Evolutionary conservation across 1,139 yeast genomes (phyloP), one percentile per base, ranked within the genome.

Genomic region (Diutina mesorugosa): DNA sequence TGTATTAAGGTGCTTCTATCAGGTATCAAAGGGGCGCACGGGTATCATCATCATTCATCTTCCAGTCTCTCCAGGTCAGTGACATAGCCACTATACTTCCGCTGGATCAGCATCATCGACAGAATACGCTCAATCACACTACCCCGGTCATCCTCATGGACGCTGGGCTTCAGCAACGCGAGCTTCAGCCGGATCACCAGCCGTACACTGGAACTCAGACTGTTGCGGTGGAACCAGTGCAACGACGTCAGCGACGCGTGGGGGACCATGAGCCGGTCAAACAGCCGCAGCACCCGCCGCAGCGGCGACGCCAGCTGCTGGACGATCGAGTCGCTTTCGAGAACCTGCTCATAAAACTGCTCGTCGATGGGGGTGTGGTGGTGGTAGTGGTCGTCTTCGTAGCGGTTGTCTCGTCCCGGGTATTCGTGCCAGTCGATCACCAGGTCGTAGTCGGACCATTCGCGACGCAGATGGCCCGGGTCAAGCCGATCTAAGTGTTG

Each of bases 141-240:
- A 8, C 38, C 51, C 14, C 8, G 16, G 21, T 50, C 53, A 18
- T 50, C 53, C 6, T 47, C 51, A 6, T 28, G 35, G n/a, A 5
- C 14, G 6, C 14, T 35, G 14, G 41, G 14, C n/a, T 47, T 47
- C 16, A 16, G n/a, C 8, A 50, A 18, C n/a, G 53, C 53, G 4
- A 50, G 28, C 28, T 16, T n/a, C 53, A 32, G 45, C n/a, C 53
- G 53, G 35, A 50, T 50, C 41, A 50, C 53, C 53, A 50, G 53
- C n/a, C 18, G n/a, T 45, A 50, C 32, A 30, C 41, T 30, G 14
- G 32, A 32, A 32, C 53, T 50, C 45, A 30, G 41, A 32, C 32
- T 50, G 10, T 50, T 32, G 5, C 32, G 21, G 29, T 32, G 21
- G 10, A 50, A 32, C 45, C 41, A 35, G 6, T n/a, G 41, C 14